Conservation (phyloP, 2,329 filamentous ascomycete species). For the Orbilia ellipsospora region DNA sequence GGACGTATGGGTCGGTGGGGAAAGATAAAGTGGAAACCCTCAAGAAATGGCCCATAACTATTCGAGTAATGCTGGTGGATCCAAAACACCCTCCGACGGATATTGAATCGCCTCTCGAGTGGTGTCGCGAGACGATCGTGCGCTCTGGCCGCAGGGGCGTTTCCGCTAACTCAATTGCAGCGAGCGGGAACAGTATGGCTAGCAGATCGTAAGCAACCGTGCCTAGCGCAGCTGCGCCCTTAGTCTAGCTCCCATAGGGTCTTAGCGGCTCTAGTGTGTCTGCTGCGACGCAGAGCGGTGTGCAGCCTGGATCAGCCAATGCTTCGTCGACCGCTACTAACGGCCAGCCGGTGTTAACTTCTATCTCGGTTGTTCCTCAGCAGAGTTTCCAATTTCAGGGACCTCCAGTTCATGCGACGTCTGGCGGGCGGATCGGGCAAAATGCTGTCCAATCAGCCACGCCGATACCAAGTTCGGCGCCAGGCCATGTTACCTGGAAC, state of each 20-base stretch:
- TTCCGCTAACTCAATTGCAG: conserved; percentile 34
- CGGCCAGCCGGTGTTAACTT: not conserved
- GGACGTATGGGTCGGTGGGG: conserved; percentile 19
- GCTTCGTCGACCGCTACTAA: not conserved
- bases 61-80: not conserved
- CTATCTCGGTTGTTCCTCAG: conserved; percentile 11
- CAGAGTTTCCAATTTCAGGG: conserved; percentile 14
- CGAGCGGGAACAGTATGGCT: conserved; percentile 12
- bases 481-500: conserved; percentile 11
- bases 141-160: not conserved
- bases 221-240: conserved; percentile 6
- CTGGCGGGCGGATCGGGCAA: conserved; percentile 11
- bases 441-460: conserved; percentile 14
- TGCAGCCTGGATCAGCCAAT: conserved; percentile 4
- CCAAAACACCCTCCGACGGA: conserved; percentile 24
- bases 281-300: not conserved
- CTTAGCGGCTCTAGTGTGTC: conserved; percentile 6
- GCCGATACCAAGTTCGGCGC: not conserved
- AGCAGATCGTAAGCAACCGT: conserved; percentile 19
- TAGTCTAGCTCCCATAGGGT: conserved; percentile 1
- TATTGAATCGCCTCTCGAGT: conserved; percentile 10
- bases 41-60: conserved; percentile 3
- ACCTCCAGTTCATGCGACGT: conserved; percentile 5
- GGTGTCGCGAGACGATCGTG: conserved; percentile 11
- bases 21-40: conserved; percentile 19